phyloP scores from a whole-genome alignment of 1,284 basidiomycete genomes.

The Ganoderma lingzhi region DNA sequence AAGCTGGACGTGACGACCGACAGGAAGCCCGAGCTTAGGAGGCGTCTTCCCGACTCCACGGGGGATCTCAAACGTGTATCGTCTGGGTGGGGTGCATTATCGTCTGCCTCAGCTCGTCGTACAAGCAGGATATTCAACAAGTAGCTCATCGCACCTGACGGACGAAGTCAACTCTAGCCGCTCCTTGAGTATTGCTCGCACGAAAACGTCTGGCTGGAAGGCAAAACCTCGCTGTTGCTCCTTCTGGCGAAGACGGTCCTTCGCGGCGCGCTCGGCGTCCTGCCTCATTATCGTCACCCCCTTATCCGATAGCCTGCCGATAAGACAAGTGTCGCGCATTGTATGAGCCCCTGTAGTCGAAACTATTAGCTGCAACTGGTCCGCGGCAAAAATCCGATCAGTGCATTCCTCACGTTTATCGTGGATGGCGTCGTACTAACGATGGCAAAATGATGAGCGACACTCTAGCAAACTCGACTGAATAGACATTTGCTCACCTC shows the following conservation, averaged over 20 bases:
- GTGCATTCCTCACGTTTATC: constrained; percentile 29
- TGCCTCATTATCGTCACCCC: constrained; percentile 34
- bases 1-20: constrained; percentile 36
- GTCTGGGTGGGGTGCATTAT: constrained; percentile 13
- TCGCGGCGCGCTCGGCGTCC: constrained; percentile 32
- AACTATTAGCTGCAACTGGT: background rate
- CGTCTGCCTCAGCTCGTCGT: no score
- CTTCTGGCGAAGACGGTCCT: constrained; percentile 31
- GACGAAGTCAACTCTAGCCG: constrained; percentile 27
- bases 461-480: background rate
- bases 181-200: constrained; percentile 29
- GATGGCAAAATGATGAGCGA: background rate
- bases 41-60: constrained; percentile 25
- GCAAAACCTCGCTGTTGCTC: constrained; percentile 29
- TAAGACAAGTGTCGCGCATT: constrained; percentile 33
- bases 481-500: constrained; percentile 24
- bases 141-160: constrained; percentile 24
- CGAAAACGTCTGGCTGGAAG: constrained; percentile 35
- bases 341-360: constrained; percentile 29
- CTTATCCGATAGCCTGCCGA: constrained; percentile 33
- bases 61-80: constrained; percentile 37
- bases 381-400: background rate
- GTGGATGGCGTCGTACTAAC: constrained; percentile 36
- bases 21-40: constrained; percentile 30
- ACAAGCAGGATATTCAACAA: background rate